Evolutionary conservation across 106 monocot genomes (phyloP), one percentile per base, ranked within the genome.

Genomic region (Agapanthus africanus): DNA sequence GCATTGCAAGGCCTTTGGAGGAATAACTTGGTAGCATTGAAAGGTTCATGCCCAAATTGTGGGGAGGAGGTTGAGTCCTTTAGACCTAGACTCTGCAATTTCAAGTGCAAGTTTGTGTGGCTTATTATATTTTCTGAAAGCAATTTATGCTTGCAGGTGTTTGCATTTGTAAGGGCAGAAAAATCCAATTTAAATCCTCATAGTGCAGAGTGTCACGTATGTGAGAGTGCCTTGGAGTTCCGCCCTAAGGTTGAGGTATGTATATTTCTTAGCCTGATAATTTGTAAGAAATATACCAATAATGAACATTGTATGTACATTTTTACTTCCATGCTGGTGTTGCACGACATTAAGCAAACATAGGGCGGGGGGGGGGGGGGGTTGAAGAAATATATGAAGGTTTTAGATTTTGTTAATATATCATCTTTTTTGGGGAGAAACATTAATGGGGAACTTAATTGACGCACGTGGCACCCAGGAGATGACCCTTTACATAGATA

Each of bases 1-100:
- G 86, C 91, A 68, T 71, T 97, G 54, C 38, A 69, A 80, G 82
- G 79, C 37, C 73, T 97, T 41, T 89, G 77, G 88, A 86, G 40
- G 69, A 91, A 89, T 67, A 71, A 97, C 61, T 75, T 97, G 68
- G 86, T 97, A 54, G 95, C 91, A 68, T 36, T 97, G 26, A 97
- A 97, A 79, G 95, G 95, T 11, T 86, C 78, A 33, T 97, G 95
- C 54, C 95, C 91, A 65, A 91, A 89, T 65, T 97, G 95, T 65
- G 95, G 95, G 9, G 91, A 97, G 79, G 88, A 97, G 95, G 95
- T 97, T 42, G 15, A 71, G 37, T 32, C 36, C 28, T 54, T 54
- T 61, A 19, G 30, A 13, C n/a, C 14, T 11, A 26, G 23, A 32
- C 7, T 42, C 50, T 41, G 26, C 27, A 18, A 10, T 51, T 51